Base-by-base conservation (phyloP, 1,139 yeast genomes). In the Saccharomyces pastorianus region DNA sequence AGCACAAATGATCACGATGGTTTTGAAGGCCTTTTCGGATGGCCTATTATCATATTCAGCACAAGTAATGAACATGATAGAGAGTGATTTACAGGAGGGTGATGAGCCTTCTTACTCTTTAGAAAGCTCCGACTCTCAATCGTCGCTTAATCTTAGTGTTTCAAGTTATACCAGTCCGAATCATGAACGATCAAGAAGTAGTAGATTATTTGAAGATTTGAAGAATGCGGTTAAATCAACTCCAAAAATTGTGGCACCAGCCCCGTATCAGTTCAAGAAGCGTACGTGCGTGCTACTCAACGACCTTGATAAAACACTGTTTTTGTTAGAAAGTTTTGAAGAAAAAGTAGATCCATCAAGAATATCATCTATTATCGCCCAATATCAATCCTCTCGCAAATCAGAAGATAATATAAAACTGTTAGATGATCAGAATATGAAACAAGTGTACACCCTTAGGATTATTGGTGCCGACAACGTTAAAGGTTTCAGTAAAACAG, bases 231-330 rank as follows among this genome's bases (percentile, higher is more conserved):
- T 79, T 4, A 64, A 68, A 8, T 72, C 73, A 11, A 65, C 66
- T 13, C 55, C 62, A 1, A 61, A 70, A 55, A 69, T 74, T 59
- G 57, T 73, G n/a, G 72, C 74, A 56, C 79, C 84, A 59, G 73
- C 80, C 26, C 81, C 90, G 0, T 85, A 78, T 65, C 78, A 81
- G 55, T 88, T 87, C 70, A 75, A 77, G 58, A 75, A 78, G 3
- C 75, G 78, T 53, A 83, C 93, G 0, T 88, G 96, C 69, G 80
- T 87, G n/a, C 84, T 86, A 25, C 73, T 89, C 53, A 88, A 88
- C 67, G 83, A 89, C 62, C 66, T 89, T 20, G 82, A 84, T 6
- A 79, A 82, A 20, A 80, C 87, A 72, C 76, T 82, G 69, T 68
- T 73, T 1, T 80, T 82, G 59, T 69, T 88, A 42, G 78, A 81